Conservation (phyloP, 306 rosid species). For the Casuarina glauca region DNA sequence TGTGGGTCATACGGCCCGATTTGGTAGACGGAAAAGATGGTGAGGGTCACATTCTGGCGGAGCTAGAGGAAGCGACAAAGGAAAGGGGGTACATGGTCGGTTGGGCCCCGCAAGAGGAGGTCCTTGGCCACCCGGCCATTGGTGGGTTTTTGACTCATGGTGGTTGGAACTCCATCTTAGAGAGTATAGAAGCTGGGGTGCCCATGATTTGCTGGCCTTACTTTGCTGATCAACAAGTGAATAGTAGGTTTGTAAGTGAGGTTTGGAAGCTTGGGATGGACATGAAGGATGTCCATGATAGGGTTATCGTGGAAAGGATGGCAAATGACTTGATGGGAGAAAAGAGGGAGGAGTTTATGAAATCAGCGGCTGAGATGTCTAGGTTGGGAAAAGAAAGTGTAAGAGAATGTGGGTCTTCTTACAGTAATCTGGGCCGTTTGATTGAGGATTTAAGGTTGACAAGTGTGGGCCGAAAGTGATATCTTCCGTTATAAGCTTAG, state of each 20-base stretch:
- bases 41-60: neutral
- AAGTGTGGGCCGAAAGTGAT: neutral
- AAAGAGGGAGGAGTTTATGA: slow-evolving; percentile 25
- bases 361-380: slow-evolving; percentile 19
- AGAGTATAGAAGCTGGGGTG: neutral
- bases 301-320: slow-evolving; percentile 22
- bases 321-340: slow-evolving; percentile 30
- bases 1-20: slow-evolving; percentile 40
- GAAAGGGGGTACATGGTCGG: slow-evolving; percentile 26
- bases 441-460: slow-evolving; percentile 14
- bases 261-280: slow-evolving; percentile 43
- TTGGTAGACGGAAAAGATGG: neutral
- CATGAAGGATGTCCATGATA: slow-evolving; percentile 37
- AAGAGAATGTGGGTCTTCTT: slow-evolving; percentile 32
- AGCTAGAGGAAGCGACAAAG: slow-evolving; percentile 18
- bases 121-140: slow-evolving; percentile 30
- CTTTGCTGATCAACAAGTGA: slow-evolving; percentile 30
- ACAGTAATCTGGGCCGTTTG: slow-evolving; percentile 22
- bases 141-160: slow-evolving; percentile 37
- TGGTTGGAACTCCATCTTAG: slow-evolving; percentile 13
- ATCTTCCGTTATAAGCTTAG: neutral
- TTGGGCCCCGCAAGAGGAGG: slow-evolving; percentile 46
- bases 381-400: slow-evolving; percentile 22
- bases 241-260: slow-evolving; percentile 30
- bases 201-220: slow-evolving; percentile 38